phyloP scores from a whole-genome alignment of 1,284 basidiomycete genomes.

The Rhodotorula glutinis region DNA sequence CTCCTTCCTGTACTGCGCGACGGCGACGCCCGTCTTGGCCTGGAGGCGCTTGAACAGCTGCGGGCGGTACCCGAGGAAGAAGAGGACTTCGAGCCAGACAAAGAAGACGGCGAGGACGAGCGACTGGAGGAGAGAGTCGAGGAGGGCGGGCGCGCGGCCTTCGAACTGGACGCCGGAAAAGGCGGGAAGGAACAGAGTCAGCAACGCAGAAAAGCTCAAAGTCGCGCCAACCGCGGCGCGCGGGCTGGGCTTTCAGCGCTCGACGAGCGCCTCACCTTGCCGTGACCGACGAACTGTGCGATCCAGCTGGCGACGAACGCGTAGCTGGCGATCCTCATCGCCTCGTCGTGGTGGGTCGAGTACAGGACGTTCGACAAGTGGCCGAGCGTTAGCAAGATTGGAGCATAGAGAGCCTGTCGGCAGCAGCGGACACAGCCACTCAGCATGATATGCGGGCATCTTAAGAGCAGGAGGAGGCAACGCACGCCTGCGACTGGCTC shows the following conservation, averaged over 20 bases:
- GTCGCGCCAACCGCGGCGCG: too few relatives aligned
- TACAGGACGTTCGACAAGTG: slow-evolving; percentile 41
- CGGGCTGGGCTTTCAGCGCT: too few relatives aligned
- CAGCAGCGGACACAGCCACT: too few relatives aligned
- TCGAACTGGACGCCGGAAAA: slow-evolving; percentile 38
- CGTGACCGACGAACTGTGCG: slow-evolving; percentile 43
- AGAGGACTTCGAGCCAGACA: slow-evolving; percentile 45
- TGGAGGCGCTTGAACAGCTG: slow-evolving; percentile 40
- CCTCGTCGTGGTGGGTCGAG: slow-evolving; percentile 23
- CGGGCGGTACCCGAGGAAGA: slow-evolving; percentile 43
- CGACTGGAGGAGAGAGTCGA: slow-evolving; percentile 44
- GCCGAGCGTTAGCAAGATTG: slow-evolving; percentile 39
- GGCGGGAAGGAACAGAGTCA: neutral
- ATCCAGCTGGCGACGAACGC: slow-evolving; percentile 42
- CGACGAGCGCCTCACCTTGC: slow-evolving; percentile 19
- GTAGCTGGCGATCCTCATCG: slow-evolving; percentile 32
- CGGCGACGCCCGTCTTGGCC: slow-evolving; percentile 28
- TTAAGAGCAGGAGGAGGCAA: neutral
- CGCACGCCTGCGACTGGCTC: slow-evolving; percentile 42
- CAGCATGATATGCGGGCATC: too few relatives aligned
- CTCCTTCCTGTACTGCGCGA: slow-evolving; percentile 27
- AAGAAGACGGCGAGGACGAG: slow-evolving; percentile 45
- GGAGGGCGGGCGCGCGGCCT: slow-evolving; percentile 44
- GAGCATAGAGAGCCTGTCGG: slow-evolving; percentile 40
- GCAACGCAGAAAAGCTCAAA: too few relatives aligned